These are phyloP conservation scores for Diaporthe humulicola DNA, from an alignment of 2,329 filamentous ascomycete species.

Conservation along the genomic window DNA sequence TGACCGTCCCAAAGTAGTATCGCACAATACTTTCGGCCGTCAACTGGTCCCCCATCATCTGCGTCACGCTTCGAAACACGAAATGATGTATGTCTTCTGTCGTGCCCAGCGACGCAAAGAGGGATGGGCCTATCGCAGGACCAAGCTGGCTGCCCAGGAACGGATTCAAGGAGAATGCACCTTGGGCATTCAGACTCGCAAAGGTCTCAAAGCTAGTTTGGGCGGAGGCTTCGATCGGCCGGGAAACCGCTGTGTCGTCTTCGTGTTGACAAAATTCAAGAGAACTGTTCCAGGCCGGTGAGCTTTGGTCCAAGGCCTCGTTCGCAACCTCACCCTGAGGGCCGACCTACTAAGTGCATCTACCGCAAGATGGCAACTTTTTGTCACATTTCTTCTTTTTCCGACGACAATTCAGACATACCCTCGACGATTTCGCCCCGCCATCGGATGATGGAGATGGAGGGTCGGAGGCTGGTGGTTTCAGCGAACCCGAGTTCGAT, in stretches of 20 bases:
- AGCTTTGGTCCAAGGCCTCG: background rate
- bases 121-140: conserved; percentile 41
- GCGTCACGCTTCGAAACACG: conserved; percentile 44
- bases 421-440: conserved; percentile 44
- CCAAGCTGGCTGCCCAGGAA: conserved; percentile 41
- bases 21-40: conserved; percentile 43
- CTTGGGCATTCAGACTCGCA: conserved; percentile 16
- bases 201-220: conserved; percentile 34
- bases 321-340: background rate
- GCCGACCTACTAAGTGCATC: conserved; percentile 46
- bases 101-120: conserved; percentile 45
- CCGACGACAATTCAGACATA: conserved; percentile 47
- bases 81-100: conserved; percentile 46
- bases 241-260: conserved; percentile 41
- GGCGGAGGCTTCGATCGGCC: conserved; percentile 31
- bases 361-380: conserved; percentile 45
- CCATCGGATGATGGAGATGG: conserved; percentile 41
- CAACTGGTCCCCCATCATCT: conserved; percentile 44
- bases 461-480: conserved; percentile 37
- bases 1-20: conserved; percentile 46
- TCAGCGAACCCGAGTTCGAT: conserved; percentile 33
- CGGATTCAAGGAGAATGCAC: conserved; percentile 39
- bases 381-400: conserved; percentile 49
- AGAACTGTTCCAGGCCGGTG: conserved; percentile 41
- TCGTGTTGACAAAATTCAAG: conserved; percentile 46